A percentile compares a stretch with the other conserved stretches of the same genome.
Conservation (phyloP, 352 stramenopile genomes). For the Phytophthora lateralis region DNA sequence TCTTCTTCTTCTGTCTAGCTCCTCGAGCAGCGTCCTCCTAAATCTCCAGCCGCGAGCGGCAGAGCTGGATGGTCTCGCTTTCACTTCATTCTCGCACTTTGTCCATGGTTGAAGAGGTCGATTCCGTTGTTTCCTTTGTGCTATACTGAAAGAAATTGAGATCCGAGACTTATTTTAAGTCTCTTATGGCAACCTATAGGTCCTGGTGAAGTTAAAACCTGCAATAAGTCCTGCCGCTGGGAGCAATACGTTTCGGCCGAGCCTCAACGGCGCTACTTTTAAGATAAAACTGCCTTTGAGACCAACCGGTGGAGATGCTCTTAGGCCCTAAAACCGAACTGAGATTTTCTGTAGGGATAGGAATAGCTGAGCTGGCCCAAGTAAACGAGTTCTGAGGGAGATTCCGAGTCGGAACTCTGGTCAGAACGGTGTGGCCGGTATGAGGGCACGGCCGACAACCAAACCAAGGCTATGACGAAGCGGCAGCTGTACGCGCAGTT, state of each 20-base stretch:
- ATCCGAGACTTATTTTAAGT: constrained; percentile 5
- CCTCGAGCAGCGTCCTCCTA: constrained; percentile 1
- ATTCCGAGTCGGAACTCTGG: too few species aligned
- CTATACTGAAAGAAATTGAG: background rate
- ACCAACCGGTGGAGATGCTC: too few species aligned
- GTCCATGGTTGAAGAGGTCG: constrained; percentile 5
- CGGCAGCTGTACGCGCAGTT: too few species aligned
- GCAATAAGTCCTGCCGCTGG: background rate
- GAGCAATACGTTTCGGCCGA: background rate
- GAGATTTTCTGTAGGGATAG: too few species aligned
- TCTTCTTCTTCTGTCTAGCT: constrained; percentile 12
- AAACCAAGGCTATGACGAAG: too few species aligned
- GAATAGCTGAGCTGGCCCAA: too few species aligned
- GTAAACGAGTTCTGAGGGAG: too few species aligned
- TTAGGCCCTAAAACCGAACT: too few species aligned
- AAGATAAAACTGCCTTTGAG: background rate
- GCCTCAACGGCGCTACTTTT: constrained; percentile 1
- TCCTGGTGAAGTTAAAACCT: constrained; percentile 10
- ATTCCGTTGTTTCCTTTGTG: background rate
- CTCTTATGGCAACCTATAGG: background rate
- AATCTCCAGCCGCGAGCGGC: constrained; percentile 1
- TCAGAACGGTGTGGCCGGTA: too few species aligned
- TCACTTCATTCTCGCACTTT: constrained; percentile 8
- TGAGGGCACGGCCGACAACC: too few species aligned
- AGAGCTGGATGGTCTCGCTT: constrained; percentile 10